Evolutionary conservation across 257 asterid species (phyloP).

Genomic region (Lantana camara): DNA sequence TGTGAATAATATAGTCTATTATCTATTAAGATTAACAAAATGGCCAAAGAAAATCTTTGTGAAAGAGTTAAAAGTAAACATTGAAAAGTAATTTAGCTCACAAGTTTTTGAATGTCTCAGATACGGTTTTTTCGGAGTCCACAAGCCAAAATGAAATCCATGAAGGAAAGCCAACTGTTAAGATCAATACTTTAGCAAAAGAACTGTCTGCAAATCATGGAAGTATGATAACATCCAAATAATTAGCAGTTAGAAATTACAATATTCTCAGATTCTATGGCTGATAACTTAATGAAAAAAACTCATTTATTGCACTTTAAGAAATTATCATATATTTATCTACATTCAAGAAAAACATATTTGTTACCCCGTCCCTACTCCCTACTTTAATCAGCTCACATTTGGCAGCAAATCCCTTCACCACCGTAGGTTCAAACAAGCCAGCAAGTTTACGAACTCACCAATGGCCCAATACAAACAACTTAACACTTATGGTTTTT

Average conservation of each 20-base stretch:
- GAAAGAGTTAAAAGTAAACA: background rate
- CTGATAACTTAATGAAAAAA: conserved; percentile 16
- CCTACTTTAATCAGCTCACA: too few species aligned
- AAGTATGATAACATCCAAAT: conserved; percentile 26
- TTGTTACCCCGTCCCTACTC: too few species aligned
- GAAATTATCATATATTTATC: too few species aligned
- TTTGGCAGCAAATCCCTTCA: too few species aligned
- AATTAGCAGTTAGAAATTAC: conserved; percentile 19
- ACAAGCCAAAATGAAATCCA: conserved; percentile 43
- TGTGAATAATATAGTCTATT: conserved; percentile 2
- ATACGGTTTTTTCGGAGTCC: conserved; percentile 37
- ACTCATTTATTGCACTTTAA: conserved; percentile 18
- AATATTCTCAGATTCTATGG: conserved; percentile 14
- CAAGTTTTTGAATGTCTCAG: conserved; percentile 47
- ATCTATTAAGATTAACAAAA: background rate
- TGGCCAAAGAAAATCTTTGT: background rate
- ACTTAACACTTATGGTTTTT: too few species aligned
- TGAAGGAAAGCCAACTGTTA: conserved; percentile 46
- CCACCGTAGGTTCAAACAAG: too few species aligned
- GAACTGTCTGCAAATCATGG: conserved; percentile 27
- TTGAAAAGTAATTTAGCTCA: conserved; percentile 45
- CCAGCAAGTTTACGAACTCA: too few species aligned
- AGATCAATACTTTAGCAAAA: conserved; percentile 37
- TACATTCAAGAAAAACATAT: too few species aligned
- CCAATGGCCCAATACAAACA: too few species aligned